Evolutionary conservation across 768 basidiomycete genomes (phyloP).

Genomic region (Boletus barrowsii): DNA sequence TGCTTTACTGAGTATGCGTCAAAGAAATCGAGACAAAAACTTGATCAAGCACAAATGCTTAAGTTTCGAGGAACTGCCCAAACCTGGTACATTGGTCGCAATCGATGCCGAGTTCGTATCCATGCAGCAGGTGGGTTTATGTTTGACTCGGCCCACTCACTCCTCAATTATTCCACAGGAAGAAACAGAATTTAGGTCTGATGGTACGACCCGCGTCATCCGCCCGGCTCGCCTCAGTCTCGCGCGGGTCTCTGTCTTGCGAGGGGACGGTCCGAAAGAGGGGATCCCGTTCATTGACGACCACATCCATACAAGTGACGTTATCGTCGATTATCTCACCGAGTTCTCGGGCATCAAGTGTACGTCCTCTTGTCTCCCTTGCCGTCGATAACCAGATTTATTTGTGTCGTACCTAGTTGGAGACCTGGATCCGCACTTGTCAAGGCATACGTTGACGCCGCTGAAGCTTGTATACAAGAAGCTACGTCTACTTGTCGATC

Average conservation of each 20-base stretch:
- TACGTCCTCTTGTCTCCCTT: slow-evolving; percentile 35
- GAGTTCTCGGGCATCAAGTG: slow-evolving; percentile 96
- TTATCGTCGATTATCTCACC: slow-evolving; percentile 94
- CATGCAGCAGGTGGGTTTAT: slow-evolving; percentile 74
- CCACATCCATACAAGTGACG: slow-evolving; percentile 94
- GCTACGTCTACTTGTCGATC: slow-evolving; percentile 85
- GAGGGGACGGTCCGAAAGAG: slow-evolving; percentile 77
- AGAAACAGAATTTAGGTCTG: slow-evolving; percentile 92
- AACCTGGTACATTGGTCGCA: slow-evolving; percentile 82
- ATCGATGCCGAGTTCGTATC: slow-evolving; percentile 99
- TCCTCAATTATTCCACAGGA: slow-evolving; percentile 48
- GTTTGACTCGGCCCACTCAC: background rate
- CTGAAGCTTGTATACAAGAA: slow-evolving; percentile 99
- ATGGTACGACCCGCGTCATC: slow-evolving; percentile 90
- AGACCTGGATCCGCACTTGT: slow-evolving; percentile 82
- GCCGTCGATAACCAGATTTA: background rate
- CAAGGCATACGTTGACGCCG: slow-evolving; percentile 87
- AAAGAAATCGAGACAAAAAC: slow-evolving; percentile 70
- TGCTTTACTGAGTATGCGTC: background rate
- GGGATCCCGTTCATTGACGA: slow-evolving; percentile 96
- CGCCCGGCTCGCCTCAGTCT: slow-evolving; percentile 89
- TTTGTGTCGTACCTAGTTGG: slow-evolving; percentile 55
- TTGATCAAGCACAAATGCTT: slow-evolving; percentile 79
- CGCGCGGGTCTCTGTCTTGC: slow-evolving; percentile 90
- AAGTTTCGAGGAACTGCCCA: slow-evolving; percentile 71